Base-by-base conservation (phyloP, 352 stramenopile genomes). In the Pythium plurisporium region DNA sequence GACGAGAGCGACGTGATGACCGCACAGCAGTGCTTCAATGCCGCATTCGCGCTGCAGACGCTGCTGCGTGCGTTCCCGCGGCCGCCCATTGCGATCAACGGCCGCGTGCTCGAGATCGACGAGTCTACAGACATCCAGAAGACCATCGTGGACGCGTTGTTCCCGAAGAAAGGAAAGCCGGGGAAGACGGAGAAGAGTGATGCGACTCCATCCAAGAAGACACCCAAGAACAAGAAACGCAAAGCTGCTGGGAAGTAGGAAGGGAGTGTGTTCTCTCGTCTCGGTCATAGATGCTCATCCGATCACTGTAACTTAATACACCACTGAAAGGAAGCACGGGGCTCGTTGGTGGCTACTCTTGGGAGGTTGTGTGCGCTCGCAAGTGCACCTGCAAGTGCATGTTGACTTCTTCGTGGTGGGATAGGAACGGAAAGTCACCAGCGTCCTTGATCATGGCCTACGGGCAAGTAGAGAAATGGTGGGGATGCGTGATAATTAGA, bases 381-480 rank as follows among this genome's bases (percentile, higher is more conserved):
- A 90, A 54, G 58, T 88, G 80, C 4, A 90, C 77, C 61, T 88
- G 76, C n/a, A 91, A 51, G 43, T 88, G 68, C 77, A 91, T 83
- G 48, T 76, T 77, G 20, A 89, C 81, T 33, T 91, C 74, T 37
- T 89, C 79, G 23, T 83, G 66, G 25, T 89, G 81, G 23, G 81
- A 89, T 5, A 91, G 59, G 33, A 87, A 91, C 11, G 81, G 79
- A 36, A 89, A 91, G 36, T 82, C 73, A 15, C 76, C 77, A 19
- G 65, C 75, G 19, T 78, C 71, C 46, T 85, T 89, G 57, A 91
- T 65, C 67, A 88, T 69, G 23, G 79, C 79, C 80, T 90, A 26
- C n/a, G n/a, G n/a, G n/a, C n/a, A n/a, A n/a, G n/a, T n/a, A n/a
- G n/a, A n/a, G n/a, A n/a, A n/a, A n/a, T n/a, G n/a, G n/a, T n/a